These are phyloP conservation scores for Toxoplasma gondii DNA, from an alignment of 169 alveolate genomes.

Conservation along the genomic window DNA sequence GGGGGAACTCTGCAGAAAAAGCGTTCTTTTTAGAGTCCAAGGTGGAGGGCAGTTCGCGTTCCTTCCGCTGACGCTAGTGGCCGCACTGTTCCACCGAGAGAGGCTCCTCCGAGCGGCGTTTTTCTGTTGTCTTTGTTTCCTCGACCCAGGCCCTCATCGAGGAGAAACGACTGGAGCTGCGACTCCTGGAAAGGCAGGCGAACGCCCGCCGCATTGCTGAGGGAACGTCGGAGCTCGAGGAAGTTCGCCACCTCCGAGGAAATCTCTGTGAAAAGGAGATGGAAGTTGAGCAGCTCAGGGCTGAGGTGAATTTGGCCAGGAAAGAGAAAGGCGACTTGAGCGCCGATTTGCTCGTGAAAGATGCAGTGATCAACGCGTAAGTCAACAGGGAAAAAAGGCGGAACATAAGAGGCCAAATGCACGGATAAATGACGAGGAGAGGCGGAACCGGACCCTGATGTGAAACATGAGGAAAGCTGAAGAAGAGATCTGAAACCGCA, in stretches of 20 bases:
- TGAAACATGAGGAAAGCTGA: no score
- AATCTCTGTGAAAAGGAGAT: constrained; percentile 1
- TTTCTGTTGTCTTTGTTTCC: background rate
- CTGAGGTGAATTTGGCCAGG: background rate
- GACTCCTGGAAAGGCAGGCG: background rate
- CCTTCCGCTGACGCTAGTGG: no score
- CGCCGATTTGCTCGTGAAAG: background rate
- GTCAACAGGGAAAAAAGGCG: background rate
- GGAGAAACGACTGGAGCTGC: background rate
- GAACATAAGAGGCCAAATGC: background rate
- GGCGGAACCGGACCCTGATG: no score
- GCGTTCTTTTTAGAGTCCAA: no score
- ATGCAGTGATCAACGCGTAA: background rate
- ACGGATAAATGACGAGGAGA: no score
- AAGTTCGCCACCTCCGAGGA: background rate
- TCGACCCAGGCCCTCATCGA: background rate
- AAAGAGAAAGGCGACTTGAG: background rate
- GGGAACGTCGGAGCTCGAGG: background rate
- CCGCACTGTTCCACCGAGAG: no score
- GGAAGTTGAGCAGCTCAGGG: background rate
- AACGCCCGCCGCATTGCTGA: background rate
- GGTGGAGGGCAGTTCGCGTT: no score
- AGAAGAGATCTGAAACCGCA: no score
- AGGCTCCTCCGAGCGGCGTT: no score
- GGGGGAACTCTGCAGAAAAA: no score